These are phyloP conservation scores for Simplicillium aogashimaense DNA, from an alignment of 2,329 filamentous ascomycete species.

Conservation along the genomic window DNA sequence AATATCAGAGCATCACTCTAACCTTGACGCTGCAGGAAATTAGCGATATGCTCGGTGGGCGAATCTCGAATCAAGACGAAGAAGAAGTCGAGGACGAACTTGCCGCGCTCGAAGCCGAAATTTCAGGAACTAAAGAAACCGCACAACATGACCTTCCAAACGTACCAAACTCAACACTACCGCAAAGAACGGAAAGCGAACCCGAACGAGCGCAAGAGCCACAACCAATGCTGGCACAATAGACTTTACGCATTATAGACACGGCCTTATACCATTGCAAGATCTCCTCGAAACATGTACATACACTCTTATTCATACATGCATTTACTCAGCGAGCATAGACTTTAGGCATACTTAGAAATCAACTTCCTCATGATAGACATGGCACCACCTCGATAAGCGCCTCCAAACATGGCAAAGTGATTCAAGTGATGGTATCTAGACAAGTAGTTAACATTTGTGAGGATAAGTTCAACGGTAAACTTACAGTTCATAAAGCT, in stretches of 20 bases:
- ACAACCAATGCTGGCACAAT: conserved; percentile 29
- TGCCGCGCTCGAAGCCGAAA: conserved; percentile 57
- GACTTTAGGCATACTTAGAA: conserved; percentile 50
- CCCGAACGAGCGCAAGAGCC: conserved; percentile 8
- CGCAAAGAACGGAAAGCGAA: conserved; percentile 12
- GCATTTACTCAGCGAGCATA: neutral
- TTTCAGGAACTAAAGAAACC: conserved; percentile 6
- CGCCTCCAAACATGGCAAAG: conserved; percentile 71
- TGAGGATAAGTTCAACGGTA: neutral
- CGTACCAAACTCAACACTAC: conserved; percentile 22
- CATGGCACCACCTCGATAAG: conserved; percentile 67
- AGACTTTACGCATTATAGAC: conserved; percentile 5
- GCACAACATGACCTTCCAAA: conserved; percentile 14
- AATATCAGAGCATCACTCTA: conserved; percentile 1
- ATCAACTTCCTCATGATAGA: conserved; percentile 69
- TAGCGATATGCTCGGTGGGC: conserved; percentile 78
- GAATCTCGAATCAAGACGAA: conserved; percentile 89
- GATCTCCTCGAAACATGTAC: neutral
- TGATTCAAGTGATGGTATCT: conserved; percentile 91
- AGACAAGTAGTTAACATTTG: neutral
- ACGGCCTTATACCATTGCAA: neutral
- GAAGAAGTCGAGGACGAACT: conserved; percentile 97
- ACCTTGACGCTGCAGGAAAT: conserved; percentile 55
- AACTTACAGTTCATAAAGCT: conserved; percentile 72
- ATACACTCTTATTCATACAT: neutral